Evolutionary conservation across 1,284 basidiomycete species (phyloP), one percentile per base, ranked within the genome.

Genomic region (Hymenochaete sp.): DNA sequence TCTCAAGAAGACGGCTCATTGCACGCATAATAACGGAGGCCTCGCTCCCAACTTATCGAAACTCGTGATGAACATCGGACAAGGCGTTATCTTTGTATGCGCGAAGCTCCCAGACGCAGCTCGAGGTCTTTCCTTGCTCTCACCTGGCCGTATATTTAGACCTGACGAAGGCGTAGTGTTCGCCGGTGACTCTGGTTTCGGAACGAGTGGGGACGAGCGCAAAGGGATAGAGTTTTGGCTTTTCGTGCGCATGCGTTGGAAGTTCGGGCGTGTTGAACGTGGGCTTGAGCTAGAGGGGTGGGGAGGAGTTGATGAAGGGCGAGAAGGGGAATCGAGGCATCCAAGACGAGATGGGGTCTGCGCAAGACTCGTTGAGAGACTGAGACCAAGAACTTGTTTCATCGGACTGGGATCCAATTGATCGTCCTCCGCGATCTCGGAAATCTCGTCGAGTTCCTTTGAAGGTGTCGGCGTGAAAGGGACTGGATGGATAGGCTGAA

Each of bases 141-240:
- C 29, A 3, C 8, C n/a, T 27, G 18, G n/a, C 28, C 11, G 38
- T 10, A 10, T 21, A 14, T 16, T 14, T 28, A 13, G 19, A 19
- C 11, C 14, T 18, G 28, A 33, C 40, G 22, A 38, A 19, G n/a
- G 28, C 2, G 4, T 24, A 9, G 10, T 14, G 14, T 31, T 31
- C 14, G 32, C 32, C 5, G 5, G 6, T 35, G 14, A 19, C 21
- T 35, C 32, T 5, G 38, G 5, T 24, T 40, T 45, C 14, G 47
- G 42, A 8, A 27, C 48, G 14, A 50, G 44, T 7, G 48, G 48
- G 3, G 48, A 50, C 6, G 48, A 50, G 2, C 26, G 22, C 19
- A 21, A 13, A 9, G 48, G 48, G n/a, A 45, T 36, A 18, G 38
- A 31, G 24, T 28, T 22, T n/a, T 50, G 44, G 19, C 39, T 29